Percentiles rank a stretch among this genome's conserved stretches.
phyloP scores from a whole-genome alignment of 805 yeast genomes.

The Komagataella pastoris region DNA sequence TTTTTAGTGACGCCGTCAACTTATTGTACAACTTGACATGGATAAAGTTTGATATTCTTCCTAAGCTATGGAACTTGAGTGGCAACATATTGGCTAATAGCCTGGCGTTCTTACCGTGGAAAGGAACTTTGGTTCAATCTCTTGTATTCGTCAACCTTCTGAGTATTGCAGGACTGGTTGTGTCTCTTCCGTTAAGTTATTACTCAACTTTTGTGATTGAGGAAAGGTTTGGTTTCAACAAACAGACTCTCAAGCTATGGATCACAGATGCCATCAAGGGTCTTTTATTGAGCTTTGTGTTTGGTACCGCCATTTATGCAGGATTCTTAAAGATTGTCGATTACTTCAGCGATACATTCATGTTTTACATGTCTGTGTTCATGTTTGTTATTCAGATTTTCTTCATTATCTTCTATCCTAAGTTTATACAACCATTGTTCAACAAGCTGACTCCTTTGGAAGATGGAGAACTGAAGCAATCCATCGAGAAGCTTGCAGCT shows the following conservation, averaged over 20 bases:
- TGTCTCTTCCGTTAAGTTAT: slow-evolving; percentile 56
- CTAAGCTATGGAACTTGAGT: slow-evolving; percentile 45
- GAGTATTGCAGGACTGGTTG: slow-evolving; percentile 33
- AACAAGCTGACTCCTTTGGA: slow-evolving; percentile 84
- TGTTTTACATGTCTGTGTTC: slow-evolving; percentile 67
- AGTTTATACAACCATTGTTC: slow-evolving; percentile 83
- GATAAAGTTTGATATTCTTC: slow-evolving; percentile 49
- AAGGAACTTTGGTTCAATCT: slow-evolving; percentile 59
- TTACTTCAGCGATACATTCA: slow-evolving; percentile 67
- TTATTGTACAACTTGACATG: slow-evolving; percentile 43
- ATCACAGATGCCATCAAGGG: slow-evolving; percentile 58
- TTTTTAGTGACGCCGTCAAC: slow-evolving; percentile 37
- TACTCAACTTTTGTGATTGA: slow-evolving; percentile 81
- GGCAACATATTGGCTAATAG: slow-evolving; percentile 20
- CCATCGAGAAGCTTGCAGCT: slow-evolving; percentile 70
- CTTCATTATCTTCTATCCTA: slow-evolving; percentile 67
- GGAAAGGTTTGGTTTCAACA: slow-evolving; percentile 89
- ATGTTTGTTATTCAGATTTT: slow-evolving; percentile 59
- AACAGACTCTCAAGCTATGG: slow-evolving; percentile 64
- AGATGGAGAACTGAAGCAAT: slow-evolving; percentile 74
- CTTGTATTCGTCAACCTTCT: slow-evolving; percentile 46
- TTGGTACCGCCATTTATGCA: slow-evolving; percentile 66
- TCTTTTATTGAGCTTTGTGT: slow-evolving; percentile 31
- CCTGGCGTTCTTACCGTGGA: slow-evolving; percentile 10
- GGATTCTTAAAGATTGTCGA: slow-evolving; percentile 73